Evolutionary conservation across 2,329 filamentous ascomycete genomes (phyloP).

Genomic region (Alternaria metachromatica): DNA sequence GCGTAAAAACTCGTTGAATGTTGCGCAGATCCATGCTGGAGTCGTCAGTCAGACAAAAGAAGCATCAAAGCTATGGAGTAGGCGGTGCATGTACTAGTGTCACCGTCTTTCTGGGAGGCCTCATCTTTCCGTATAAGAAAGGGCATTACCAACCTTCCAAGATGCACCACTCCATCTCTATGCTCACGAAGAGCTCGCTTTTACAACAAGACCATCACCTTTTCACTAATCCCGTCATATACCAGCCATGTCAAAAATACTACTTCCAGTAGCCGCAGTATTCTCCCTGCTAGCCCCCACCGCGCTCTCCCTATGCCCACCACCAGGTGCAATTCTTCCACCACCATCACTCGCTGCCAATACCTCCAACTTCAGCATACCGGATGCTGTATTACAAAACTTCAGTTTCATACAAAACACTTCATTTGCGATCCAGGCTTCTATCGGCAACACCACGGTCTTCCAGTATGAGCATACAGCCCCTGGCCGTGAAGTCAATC

Average conservation of each 20-base stretch:
- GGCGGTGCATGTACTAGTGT: neutral
- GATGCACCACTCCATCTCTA: neutral
- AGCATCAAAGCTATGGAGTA: neutral
- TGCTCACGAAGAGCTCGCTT: neutral
- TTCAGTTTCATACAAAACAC: slow-evolving; percentile 19
- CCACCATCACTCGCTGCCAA: slow-evolving; percentile 15
- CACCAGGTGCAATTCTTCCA: slow-evolving; percentile 31
- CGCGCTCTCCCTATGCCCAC: slow-evolving; percentile 23
- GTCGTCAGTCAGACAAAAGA: slow-evolving; percentile 1
- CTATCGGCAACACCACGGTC: slow-evolving; percentile 22
- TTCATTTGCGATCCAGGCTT: slow-evolving; percentile 32
- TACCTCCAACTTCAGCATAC: slow-evolving; percentile 6
- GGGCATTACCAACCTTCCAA: neutral
- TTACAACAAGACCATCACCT: neutral
- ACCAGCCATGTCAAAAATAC: neutral
- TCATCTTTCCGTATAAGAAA: neutral
- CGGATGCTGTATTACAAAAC: slow-evolving; percentile 6
- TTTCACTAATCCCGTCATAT: neutral
- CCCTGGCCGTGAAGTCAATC: slow-evolving; percentile 15
- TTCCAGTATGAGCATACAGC: slow-evolving; percentile 25
- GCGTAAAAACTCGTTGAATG: neutral
- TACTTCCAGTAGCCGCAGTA: neutral
- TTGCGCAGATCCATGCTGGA: neutral
- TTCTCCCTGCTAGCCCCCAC: neutral
- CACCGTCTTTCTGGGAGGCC: neutral